These are phyloP conservation scores for Rubia peregrina DNA, from an alignment of 305 asterid species.

Conservation along the genomic window DNA sequence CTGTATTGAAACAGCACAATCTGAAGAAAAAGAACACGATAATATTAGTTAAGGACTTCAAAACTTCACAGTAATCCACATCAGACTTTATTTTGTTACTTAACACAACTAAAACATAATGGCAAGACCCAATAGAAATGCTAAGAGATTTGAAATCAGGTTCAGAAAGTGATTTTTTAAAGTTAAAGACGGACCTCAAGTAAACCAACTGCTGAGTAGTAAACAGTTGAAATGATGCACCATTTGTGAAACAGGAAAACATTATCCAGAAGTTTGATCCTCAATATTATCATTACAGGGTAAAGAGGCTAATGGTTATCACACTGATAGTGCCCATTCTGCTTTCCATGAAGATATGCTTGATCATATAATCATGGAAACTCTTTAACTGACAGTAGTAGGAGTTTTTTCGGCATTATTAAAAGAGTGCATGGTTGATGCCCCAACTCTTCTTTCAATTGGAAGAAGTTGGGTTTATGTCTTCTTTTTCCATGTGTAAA, in stretches of 20 bases:
- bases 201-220: background rate
- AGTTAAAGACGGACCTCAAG: background rate
- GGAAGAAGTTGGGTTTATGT: background rate
- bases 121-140: background rate
- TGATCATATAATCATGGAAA: background rate
- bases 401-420: background rate
- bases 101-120: background rate
- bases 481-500: background rate
- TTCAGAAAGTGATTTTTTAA: background rate
- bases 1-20: background rate
- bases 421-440: background rate
- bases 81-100: conserved; percentile 5
- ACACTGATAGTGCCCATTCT: background rate
- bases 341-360: background rate
- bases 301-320: background rate
- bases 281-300: background rate
- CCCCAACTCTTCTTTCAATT: background rate
- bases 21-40: background rate
- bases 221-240: background rate
- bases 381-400: background rate
- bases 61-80: background rate
- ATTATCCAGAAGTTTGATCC: background rate
- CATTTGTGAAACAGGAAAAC: background rate
- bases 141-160: background rate
- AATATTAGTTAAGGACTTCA: background rate